Base-by-base conservation (phyloP, 371 early-diverging fungal species). In the Lichtheimia hyalospora region DNA sequence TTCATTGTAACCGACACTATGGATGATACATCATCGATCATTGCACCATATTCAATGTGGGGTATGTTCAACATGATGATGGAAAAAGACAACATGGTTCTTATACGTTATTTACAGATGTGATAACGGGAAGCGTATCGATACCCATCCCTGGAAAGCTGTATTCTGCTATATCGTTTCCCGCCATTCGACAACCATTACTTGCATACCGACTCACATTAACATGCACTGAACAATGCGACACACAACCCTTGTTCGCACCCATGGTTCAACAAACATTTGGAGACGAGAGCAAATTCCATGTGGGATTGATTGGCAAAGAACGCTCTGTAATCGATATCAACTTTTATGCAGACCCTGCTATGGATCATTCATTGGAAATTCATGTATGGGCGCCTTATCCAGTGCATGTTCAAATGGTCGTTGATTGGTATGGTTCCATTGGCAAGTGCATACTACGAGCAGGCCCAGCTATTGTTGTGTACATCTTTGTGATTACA, bases 351-450 rank as follows among this genome's bases (percentile, higher is more conserved):
- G 64, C 61, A 51, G 53, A 59, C 14, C 20, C 51, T 2, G 43
- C 21, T 57, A 48, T 1, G 67, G 77, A 55, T 34, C 34, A 12
- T 23, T 54, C 16, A 3, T 49, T 89, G 5, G 65, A 73, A 40
- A 59, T 92, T 15, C 77, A 79, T n/a, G 72, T 89, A 49, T 89
- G 86, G 81, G 79, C 75, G 46, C 79, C 81, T 1, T 75, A 73
- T 39, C 57, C 73, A 0, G 49, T 84, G 18, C 66, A 75, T 7
- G 42, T 84, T 3, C 55, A 79, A 21, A 58, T 91, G 40, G 66
- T 66, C 0, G 75, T 91, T 23, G 89, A 91, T 71, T 86, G 79
- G 83, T 91, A 90, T 64, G 88, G 89, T 16, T 86, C 89, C 55
- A 64, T 89, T 43, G 89, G 89, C 49, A 82, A 87, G 51, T 70